A percentile compares a stretch with the other conserved stretches of the same genome.
phyloP scores from a whole-genome alignment of 2,329 filamentous ascomycete species.

The Grosmannia huntii region DNA sequence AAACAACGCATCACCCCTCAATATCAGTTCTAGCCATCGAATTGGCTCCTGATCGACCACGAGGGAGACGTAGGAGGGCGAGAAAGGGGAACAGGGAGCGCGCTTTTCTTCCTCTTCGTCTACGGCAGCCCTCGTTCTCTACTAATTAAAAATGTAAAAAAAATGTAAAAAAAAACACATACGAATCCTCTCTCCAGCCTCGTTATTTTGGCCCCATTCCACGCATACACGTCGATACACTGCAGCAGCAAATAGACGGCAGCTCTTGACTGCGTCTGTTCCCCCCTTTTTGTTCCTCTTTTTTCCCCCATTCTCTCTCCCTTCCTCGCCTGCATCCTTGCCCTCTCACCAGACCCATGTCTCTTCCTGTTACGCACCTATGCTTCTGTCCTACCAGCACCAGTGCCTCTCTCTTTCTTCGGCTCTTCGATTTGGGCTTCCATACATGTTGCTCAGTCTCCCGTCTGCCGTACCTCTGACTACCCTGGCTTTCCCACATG shows the following conservation, averaged over 20 bases:
- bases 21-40: too few species aligned
- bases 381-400: not conserved
- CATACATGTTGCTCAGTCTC: slow-evolving; percentile 4
- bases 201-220: not conserved
- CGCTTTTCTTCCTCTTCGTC: too few species aligned
- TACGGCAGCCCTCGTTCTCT: not conserved
- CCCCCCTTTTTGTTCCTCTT: not conserved
- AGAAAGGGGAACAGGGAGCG: too few species aligned
- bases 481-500: too few species aligned
- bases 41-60: too few species aligned
- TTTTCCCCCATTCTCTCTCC: not conserved
- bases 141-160: too few species aligned
- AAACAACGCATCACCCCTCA: not conserved
- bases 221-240: not conserved
- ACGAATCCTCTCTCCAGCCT: not conserved
- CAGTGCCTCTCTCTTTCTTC: not conserved
- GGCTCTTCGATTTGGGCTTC: slow-evolving; percentile 7
- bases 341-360: not conserved
- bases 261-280: too few species aligned
- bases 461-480: not conserved
- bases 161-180: too few species aligned
- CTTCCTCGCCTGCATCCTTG: not conserved
- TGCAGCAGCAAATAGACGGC: too few species aligned
- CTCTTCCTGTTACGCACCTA: not conserved
- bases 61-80: too few species aligned